These are phyloP conservation scores for Elaeis guineensis DNA, from an alignment of 176 grass and related monocot genomes.

Conservation along the genomic window DNA sequence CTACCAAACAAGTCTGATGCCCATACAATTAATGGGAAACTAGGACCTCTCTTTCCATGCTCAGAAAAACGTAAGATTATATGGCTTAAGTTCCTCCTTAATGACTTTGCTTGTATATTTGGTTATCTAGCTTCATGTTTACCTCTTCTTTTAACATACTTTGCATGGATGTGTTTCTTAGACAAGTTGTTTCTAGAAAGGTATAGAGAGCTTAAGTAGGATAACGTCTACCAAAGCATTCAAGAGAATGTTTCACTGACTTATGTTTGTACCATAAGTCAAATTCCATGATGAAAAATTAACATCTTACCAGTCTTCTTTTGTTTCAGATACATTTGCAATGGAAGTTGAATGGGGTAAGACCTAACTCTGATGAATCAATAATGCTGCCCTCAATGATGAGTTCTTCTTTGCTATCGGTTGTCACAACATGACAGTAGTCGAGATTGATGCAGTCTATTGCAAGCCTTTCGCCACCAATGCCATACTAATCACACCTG, in stretches of 20 bases:
- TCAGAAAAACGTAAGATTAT: conserved; percentile 5
- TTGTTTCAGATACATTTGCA: conserved; percentile 11
- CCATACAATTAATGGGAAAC: conserved; percentile 21
- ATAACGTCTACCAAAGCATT: too few species aligned
- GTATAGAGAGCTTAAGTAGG: too few species aligned
- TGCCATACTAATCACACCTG: too few species aligned
- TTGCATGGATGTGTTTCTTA: too few species aligned
- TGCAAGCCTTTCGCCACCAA: too few species aligned
- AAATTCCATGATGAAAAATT: too few species aligned
- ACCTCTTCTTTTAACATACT: too few species aligned
- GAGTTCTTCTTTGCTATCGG: conserved; percentile 25
- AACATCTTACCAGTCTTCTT: neutral
- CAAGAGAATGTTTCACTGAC: too few species aligned
- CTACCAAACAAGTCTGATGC: conserved; percentile 14
- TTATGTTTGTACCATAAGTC: too few species aligned
- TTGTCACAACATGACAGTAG: conserved; percentile 20
- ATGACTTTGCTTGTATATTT: neutral
- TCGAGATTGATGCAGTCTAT: conserved; percentile 1
- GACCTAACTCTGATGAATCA: conserved; percentile 18
- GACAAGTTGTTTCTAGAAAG: too few species aligned
- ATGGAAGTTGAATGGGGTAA: conserved; percentile 8
- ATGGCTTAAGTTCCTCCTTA: too few species aligned
- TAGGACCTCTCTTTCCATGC: conserved; percentile 19
- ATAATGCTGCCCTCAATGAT: conserved; percentile 10
- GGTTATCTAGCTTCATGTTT: neutral